Conservation (phyloP, 371 early-diverging fungal genomes). For the Chytridiales sp. region DNA sequence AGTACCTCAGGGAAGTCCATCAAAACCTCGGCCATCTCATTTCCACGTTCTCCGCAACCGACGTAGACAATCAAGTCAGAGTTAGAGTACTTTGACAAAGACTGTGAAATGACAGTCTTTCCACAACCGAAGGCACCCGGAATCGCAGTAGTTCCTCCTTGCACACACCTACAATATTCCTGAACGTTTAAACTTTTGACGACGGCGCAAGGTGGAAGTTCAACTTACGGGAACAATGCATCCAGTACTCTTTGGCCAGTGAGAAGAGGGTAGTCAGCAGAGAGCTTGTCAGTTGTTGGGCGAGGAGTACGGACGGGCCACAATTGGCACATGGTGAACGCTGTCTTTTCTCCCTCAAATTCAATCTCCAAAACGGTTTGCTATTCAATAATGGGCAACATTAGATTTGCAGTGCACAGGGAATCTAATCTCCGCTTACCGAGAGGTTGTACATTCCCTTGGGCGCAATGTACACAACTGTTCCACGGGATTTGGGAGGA, state of each 20-base stretch:
- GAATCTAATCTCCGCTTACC: constrained; percentile 37
- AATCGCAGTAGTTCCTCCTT: constrained; percentile 99
- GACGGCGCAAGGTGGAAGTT: not conserved
- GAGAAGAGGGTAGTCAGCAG: constrained; percentile 95
- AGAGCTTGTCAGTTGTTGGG: constrained; percentile 95
- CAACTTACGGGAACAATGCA: constrained; percentile 93
- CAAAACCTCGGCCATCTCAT: constrained; percentile 99
- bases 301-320: constrained; percentile 99
- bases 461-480: constrained; percentile 93
- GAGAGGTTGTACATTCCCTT: constrained; percentile 93
- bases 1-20: constrained; percentile 98
- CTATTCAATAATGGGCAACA: constrained; percentile 30
- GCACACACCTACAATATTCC: constrained; percentile 74
- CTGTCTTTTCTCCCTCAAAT: constrained; percentile 84
- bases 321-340: constrained; percentile 94
- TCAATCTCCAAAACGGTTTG: constrained; percentile 95
- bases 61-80: constrained; percentile 99
- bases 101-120: constrained; percentile 99
- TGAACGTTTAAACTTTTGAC: constrained; percentile 1
- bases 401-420: not conserved
- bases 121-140: constrained; percentile 99
- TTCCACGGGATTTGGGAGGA: constrained; percentile 93
- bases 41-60: constrained; percentile 99
- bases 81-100: constrained; percentile 99
- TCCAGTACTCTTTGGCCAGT: constrained; percentile 99